Conservation (phyloP, 139 green algal genomes). For the Edaphochlamys debaryana region DNA sequence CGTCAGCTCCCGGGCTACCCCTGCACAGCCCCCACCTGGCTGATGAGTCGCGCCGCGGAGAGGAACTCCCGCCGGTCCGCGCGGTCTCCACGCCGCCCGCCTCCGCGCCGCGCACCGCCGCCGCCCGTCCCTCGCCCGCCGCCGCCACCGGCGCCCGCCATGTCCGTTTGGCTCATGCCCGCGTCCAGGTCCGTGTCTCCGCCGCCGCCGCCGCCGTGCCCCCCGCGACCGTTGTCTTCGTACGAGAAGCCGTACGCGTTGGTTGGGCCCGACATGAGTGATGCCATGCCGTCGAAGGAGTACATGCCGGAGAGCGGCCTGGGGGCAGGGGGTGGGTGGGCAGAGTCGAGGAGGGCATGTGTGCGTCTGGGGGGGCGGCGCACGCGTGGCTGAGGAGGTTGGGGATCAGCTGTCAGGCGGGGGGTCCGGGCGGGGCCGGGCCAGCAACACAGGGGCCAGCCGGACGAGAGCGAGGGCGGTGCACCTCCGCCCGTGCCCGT, state of each 20-base stretch:
- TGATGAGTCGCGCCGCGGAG: conserved; percentile 1
- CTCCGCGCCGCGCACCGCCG: not conserved
- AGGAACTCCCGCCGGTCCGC: conserved; percentile 34
- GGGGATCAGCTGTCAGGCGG: too few relatives aligned
- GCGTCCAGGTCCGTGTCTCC: not conserved
- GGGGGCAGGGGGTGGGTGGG: not conserved
- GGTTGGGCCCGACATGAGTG: not conserved
- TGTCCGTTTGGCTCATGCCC: not conserved
- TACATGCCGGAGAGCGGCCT: not conserved
- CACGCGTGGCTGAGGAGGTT: too few relatives aligned
- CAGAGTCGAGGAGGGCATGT: too few relatives aligned
- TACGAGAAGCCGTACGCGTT: not conserved
- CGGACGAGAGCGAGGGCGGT: too few relatives aligned
- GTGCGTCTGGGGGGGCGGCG: too few relatives aligned
- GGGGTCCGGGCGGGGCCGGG: too few relatives aligned
- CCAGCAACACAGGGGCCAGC: too few relatives aligned
- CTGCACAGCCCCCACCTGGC: too few relatives aligned
- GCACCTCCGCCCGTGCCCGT: too few relatives aligned
- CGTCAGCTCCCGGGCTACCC: too few relatives aligned
- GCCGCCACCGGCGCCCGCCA: not conserved
- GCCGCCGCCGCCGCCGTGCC: not conserved
- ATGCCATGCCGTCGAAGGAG: conserved; percentile 12
- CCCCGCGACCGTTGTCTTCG: not conserved
- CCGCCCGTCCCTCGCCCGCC: not conserved
- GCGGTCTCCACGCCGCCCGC: not conserved